Base-by-base conservation (phyloP, 495 filamentous ascomycete species). In the Penicillium simplicissimum region DNA sequence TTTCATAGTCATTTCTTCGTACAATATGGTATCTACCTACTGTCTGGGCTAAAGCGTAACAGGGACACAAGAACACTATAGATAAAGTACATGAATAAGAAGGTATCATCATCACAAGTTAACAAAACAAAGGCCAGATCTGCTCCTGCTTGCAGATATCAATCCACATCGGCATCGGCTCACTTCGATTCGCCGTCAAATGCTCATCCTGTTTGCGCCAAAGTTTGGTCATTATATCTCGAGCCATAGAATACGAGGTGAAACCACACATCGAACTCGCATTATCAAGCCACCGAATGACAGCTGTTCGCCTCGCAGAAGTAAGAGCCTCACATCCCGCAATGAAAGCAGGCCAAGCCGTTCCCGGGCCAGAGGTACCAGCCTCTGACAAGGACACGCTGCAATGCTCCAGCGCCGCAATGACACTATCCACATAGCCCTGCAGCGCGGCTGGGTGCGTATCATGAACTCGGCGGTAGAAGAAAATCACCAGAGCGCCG, bases 261-360 rank as follows among this genome's bases (percentile, higher is more conserved):
- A 70, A 71, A 0, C 70, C 69, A 35, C 67, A 70, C 1, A 51
- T 45, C 6, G 68, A 59, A 17, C 65, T 67, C 9, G 64, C 74
- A 37, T 60, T 65, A 9, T 76, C 68, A 0, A 76, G 11, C 63
- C 66, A 65, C 11, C 10, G 28, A 35, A 67, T 53, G 0, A 76
- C 67, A 3, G 64, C 64, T 25, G 69, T 61, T 8, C 74, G 55
- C 33, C 68, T 60, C 8, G 56, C 13, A 0, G 52, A 5, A 0
- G 71, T 71, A 7, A 70, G 62, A 6, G 74, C 74, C 40, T 76
- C 74, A 17, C 71, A 74, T 25, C 74, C 74, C 6, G 74, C 74
- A 53, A 76, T 73, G 19, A 76, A 76, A 15, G 64, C 61, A 0
- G 74, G 74, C 74, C 74, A 76, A 13, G 68, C 67, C 9, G 70